Base-by-base conservation (phyloP, 2,329 filamentous ascomycete genomes). In the Rachicladosporium sp. region DNA sequence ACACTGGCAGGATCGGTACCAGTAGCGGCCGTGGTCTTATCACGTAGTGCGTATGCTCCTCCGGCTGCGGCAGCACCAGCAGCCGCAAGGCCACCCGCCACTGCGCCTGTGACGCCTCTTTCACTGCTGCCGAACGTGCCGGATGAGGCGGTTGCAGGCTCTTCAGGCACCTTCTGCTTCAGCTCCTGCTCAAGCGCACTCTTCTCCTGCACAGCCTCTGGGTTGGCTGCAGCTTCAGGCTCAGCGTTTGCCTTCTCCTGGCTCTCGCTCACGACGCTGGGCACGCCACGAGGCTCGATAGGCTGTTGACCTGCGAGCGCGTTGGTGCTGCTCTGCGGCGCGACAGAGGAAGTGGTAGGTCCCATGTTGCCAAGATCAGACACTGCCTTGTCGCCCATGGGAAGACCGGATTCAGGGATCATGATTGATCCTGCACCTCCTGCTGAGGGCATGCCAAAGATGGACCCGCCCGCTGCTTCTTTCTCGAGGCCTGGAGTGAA, bases 371-470 rank as follows among this genome's bases (percentile, higher is more conserved):
- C 53, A 39, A 58, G 59, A 36, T 53, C 50, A 12, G 56, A 38
- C 12, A 38, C 51, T 3, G 53, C 56, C 9, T 49, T 48, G 31
- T 55, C 55, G 32, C 70, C 72, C 59, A 87, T 80, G 9, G 83
- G 82, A 46, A 91, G 69, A 60, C 81, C 84, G 6, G 84, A 89
- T 64, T 93, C 85, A 11, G 86, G 85, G 47, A 91, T 87, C 58
- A 83, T 67, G 21, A 55, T 52, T 37, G 59, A 51, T 35, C 69
- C 68, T 31, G 71, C 49, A 37, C 68, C 67, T 8, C 23, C 23
- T 27, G 23, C 23, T 27, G 23, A 27, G 2, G 23, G 23, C 29
- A 69, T 44, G 47, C 53, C 59, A 47, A 69, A 67, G 52, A 68
- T 64, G 40, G 61, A 59, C 41, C 59, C 60, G n/a, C 49, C 48